phyloP scores from a whole-genome alignment of 768 basidiomycete genomes.

The Filobasidium floriforme region DNA sequence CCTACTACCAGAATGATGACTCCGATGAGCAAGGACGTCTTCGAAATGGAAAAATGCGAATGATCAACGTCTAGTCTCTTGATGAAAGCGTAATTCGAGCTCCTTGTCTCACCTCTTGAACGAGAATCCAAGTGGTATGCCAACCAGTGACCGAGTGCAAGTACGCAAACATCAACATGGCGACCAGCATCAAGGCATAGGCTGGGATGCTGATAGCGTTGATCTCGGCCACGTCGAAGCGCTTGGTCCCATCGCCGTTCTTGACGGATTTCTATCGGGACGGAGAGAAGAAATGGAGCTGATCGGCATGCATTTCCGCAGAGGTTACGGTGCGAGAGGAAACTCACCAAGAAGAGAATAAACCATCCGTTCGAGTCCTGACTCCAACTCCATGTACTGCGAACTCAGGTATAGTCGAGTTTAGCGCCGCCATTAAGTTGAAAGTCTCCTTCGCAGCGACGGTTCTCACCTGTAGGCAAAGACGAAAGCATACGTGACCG shows the following conservation, averaged over 20 bases:
- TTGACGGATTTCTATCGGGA: slow-evolving; percentile 25
- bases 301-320: background rate
- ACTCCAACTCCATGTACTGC: slow-evolving; percentile 25
- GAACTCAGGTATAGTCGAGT: background rate
- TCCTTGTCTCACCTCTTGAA: slow-evolving; percentile 18
- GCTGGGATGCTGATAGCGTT: slow-evolving; percentile 32
- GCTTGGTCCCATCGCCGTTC: slow-evolving; percentile 26
- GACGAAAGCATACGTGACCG: slow-evolving; percentile 27
- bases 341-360: slow-evolving; percentile 26
- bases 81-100: background rate
- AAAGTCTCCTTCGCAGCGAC: background rate
- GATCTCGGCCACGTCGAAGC: slow-evolving; percentile 25
- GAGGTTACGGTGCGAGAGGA: too few relatives aligned
- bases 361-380: slow-evolving; percentile 32
- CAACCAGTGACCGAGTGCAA: slow-evolving; percentile 24
- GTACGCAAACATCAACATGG: slow-evolving; percentile 30
- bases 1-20: slow-evolving; percentile 21
- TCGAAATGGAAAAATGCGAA: too few relatives aligned
- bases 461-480: slow-evolving; percentile 25
- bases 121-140: slow-evolving; percentile 24
- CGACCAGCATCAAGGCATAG: slow-evolving; percentile 29
- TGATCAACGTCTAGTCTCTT: too few relatives aligned
- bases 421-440: background rate
- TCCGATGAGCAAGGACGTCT: slow-evolving; percentile 18
- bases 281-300: background rate